A percentile compares a stretch with the other conserved stretches of the same genome.
phyloP scores from a whole-genome alignment of 1,139 yeast species.

The Pichia sp. region DNA sequence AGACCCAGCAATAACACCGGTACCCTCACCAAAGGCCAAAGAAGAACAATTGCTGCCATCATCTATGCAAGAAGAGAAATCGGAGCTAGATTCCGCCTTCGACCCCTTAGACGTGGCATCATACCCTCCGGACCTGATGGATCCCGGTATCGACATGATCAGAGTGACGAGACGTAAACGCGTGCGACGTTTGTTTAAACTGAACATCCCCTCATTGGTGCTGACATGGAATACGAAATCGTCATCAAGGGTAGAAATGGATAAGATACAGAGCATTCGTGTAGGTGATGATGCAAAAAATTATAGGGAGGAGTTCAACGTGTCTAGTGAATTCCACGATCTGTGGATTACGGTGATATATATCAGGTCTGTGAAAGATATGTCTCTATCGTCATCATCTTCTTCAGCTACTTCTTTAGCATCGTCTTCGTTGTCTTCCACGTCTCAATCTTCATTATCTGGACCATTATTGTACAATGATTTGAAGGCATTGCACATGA shows the following conservation, averaged over 20 bases:
- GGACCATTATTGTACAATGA: slow-evolving; percentile 3
- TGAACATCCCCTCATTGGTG: slow-evolving; percentile 4
- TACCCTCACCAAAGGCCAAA: too few relatives aligned
- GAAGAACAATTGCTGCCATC: too few relatives aligned
- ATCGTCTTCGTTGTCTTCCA: background rate
- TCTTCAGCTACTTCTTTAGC: too few relatives aligned
- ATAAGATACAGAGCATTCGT: slow-evolving; percentile 49
- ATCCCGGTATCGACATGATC: slow-evolving; percentile 18
- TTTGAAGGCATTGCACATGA: slow-evolving; percentile 54
- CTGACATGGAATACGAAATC: slow-evolving; percentile 10
- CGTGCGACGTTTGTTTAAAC: slow-evolving; percentile 2
- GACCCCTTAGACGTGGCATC: slow-evolving; percentile 8
- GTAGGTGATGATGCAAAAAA: slow-evolving; percentile 67
- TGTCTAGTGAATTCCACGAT: slow-evolving; percentile 55
- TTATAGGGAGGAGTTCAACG: slow-evolving; percentile 76
- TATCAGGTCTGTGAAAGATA: slow-evolving; percentile 2
- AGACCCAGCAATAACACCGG: too few relatives aligned
- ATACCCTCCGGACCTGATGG: slow-evolving; percentile 7
- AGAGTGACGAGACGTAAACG: slow-evolving; percentile 9
- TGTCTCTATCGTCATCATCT: too few relatives aligned
- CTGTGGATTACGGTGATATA: slow-evolving; percentile 82
- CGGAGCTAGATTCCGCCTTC: background rate
- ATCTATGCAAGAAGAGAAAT: too few relatives aligned
- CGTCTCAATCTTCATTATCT: background rate
- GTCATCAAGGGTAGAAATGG: slow-evolving; percentile 5